phyloP scores from a whole-genome alignment of 768 basidiomycete genomes.

The Lentinula raphanica region DNA sequence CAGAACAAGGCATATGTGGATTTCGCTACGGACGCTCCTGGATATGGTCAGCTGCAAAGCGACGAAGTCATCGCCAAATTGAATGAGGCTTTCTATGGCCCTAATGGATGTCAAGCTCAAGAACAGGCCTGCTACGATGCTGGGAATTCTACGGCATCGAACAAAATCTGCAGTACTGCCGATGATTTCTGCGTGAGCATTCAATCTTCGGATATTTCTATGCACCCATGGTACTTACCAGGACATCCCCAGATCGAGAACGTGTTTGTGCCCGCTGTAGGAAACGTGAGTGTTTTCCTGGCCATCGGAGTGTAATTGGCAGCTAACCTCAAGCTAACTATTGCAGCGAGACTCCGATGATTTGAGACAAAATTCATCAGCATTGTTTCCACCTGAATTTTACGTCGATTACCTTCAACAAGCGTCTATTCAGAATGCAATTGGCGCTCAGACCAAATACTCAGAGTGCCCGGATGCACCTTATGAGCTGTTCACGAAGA shows the following conservation, averaged over 20 bases:
- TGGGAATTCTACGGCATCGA: constrained; percentile 38
- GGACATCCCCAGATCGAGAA: constrained; percentile 31
- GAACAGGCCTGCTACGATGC: constrained; percentile 51
- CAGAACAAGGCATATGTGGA: constrained; percentile 57
- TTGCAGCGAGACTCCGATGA: constrained; percentile 45
- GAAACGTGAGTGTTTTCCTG: constrained; percentile 19
- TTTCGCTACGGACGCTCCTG: constrained; percentile 59
- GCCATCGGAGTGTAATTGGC: background rate
- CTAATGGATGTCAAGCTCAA: constrained; percentile 49
- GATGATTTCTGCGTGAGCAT: constrained; percentile 52
- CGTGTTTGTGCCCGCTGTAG: constrained; percentile 46
- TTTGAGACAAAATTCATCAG: constrained; percentile 44
- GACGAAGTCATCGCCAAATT: constrained; percentile 39
- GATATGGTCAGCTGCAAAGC: constrained; percentile 58
- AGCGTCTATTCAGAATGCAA: constrained; percentile 31
- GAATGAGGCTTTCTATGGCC: constrained; percentile 42
- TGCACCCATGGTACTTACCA: no score
- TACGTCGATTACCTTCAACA: constrained; percentile 42
- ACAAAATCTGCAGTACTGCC: constrained; percentile 44
- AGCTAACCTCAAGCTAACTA: no score
- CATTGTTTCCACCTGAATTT: constrained; percentile 52
- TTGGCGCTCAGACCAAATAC: constrained; percentile 50
- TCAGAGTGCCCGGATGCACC: constrained; percentile 43
- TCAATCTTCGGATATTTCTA: no score
- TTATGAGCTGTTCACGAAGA: constrained; percentile 35